Percentiles rank a stretch among this genome's conserved stretches.
Conservation (phyloP, 345 rosid species). For the Brassica nigra region DNA sequence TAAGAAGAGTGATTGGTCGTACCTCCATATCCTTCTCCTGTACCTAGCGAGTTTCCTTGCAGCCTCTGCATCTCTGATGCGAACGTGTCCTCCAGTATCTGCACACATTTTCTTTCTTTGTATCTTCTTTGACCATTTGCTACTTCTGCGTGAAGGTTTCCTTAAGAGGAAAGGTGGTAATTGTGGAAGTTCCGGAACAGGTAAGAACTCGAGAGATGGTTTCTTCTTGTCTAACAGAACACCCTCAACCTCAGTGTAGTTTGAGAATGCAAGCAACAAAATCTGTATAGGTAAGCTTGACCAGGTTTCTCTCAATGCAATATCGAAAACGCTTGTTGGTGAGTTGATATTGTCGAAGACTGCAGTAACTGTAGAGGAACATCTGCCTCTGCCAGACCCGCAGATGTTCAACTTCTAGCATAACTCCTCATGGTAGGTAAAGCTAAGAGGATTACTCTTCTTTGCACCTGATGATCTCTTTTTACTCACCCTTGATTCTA, state of each 20-base stretch:
- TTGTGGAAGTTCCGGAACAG: constrained; percentile 62
- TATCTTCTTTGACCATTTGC: constrained; percentile 53
- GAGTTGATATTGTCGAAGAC: constrained; percentile 49
- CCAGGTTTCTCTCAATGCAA: constrained; percentile 61
- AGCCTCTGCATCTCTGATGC: constrained; percentile 95
- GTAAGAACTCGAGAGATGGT: constrained; percentile 57
- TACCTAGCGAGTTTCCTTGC: constrained; percentile 66
- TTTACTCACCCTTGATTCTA: constrained; percentile 46
- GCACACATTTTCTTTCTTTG: constrained; percentile 15
- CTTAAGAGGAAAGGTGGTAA: constrained; percentile 63
- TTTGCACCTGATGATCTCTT: constrained; percentile 12
- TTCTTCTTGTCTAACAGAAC: constrained; percentile 45
- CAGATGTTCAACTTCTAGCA: constrained; percentile 56
- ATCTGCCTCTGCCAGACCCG: constrained; percentile 50
- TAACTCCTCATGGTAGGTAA: constrained; percentile 47
- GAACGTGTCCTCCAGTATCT: constrained; percentile 89
- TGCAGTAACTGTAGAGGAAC: constrained; percentile 45
- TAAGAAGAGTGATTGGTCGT: constrained; percentile 63
- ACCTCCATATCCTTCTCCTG: constrained; percentile 87
- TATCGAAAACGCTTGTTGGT: constrained; percentile 60
- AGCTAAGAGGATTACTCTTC: constrained; percentile 33
- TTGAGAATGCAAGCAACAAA: constrained; percentile 61
- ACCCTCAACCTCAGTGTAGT: constrained; percentile 55
- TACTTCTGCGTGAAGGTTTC: constrained; percentile 58
- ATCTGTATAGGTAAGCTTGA: constrained; percentile 58